Conservation (phyloP, 2,329 filamentous ascomycete species). For the Blastomyces parvus region DNA sequence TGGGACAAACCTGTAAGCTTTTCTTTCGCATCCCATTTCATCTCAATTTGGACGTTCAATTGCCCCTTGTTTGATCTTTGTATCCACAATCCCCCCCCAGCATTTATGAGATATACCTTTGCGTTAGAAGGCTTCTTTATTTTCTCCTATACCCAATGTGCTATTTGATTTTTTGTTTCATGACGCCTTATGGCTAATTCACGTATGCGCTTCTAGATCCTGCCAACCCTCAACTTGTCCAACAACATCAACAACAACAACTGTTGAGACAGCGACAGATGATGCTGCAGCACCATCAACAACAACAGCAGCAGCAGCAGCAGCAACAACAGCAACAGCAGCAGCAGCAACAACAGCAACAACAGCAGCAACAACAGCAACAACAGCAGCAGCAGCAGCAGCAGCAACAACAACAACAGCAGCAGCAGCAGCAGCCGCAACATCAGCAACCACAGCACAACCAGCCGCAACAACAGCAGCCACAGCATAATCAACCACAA, state of each 20-base stretch:
- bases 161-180: not conserved
- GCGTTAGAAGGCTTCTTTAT: not conserved
- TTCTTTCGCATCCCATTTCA: not conserved
- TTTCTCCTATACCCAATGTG: not conserved
- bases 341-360: slow-evolving; percentile 24
- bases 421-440: slow-evolving; percentile 33
- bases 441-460: slow-evolving; percentile 28
- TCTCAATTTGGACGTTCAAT: slow-evolving; percentile 4
- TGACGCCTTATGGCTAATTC: slow-evolving; percentile 9
- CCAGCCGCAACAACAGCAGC: slow-evolving; percentile 24
- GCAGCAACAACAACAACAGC: slow-evolving; percentile 27
- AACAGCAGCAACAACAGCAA: slow-evolving; percentile 24
- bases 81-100: not conserved
- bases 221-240: slow-evolving; percentile 37
- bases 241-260: slow-evolving; percentile 18
- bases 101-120: not conserved
- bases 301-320: slow-evolving; percentile 36
- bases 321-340: slow-evolving; percentile 28
- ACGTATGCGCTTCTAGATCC: slow-evolving; percentile 23
- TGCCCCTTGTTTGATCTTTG: slow-evolving; percentile 2
- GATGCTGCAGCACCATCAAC: slow-evolving; percentile 30
- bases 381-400: slow-evolving; percentile 35
- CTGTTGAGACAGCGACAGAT: slow-evolving; percentile 21
- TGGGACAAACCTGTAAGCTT: slow-evolving; percentile 35
- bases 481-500: slow-evolving; percentile 24